These are phyloP conservation scores for Cinnamomum micranthum DNA, from an alignment of 164 flowering plant genomes.

Conservation along the genomic window DNA sequence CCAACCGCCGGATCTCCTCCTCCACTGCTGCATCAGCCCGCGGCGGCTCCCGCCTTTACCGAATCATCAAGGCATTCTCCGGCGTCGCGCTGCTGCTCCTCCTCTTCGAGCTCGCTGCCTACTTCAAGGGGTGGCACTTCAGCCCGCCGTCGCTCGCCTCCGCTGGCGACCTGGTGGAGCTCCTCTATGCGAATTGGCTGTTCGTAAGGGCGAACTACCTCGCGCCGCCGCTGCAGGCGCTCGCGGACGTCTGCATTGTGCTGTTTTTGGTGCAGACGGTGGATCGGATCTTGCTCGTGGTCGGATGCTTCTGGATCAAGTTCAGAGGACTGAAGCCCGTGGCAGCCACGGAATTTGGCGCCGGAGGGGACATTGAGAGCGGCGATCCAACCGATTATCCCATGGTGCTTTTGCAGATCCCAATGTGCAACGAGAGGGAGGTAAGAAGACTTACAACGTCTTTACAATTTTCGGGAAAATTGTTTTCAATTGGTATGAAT, in stretches of 20 bases:
- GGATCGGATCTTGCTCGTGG: slow-evolving; percentile 66
- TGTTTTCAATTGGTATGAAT: no score
- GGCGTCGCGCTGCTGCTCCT: slow-evolving; percentile 41
- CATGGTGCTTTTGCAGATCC: slow-evolving; percentile 90
- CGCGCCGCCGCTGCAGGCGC: slow-evolving; percentile 74
- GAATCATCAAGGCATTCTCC: slow-evolving; percentile 48
- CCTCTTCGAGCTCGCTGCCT: slow-evolving; percentile 67
- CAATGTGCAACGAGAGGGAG: slow-evolving; percentile 99
- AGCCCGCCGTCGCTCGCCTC: slow-evolving; percentile 51
- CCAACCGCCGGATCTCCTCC: slow-evolving; percentile 52
- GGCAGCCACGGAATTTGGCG: slow-evolving; percentile 33
- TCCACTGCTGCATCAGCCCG: slow-evolving; percentile 20
- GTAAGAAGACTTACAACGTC: slow-evolving; percentile 72
- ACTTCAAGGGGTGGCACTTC: slow-evolving; percentile 92
- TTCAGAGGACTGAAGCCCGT: slow-evolving; percentile 56
- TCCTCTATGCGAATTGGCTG: slow-evolving; percentile 71
- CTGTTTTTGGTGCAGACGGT: slow-evolving; percentile 82
- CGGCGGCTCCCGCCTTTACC: slow-evolving; percentile 45
- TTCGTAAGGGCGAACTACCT: slow-evolving; percentile 53
- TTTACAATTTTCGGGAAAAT: not conserved
- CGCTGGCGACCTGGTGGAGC: slow-evolving; percentile 35
- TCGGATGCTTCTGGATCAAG: slow-evolving; percentile 90
- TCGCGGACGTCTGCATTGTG: slow-evolving; percentile 68
- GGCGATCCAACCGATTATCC: slow-evolving; percentile 55
- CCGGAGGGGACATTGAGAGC: slow-evolving; percentile 22